phyloP scores from a whole-genome alignment of 768 basidiomycete species.

The Brasilioporus rufonigricans region DNA sequence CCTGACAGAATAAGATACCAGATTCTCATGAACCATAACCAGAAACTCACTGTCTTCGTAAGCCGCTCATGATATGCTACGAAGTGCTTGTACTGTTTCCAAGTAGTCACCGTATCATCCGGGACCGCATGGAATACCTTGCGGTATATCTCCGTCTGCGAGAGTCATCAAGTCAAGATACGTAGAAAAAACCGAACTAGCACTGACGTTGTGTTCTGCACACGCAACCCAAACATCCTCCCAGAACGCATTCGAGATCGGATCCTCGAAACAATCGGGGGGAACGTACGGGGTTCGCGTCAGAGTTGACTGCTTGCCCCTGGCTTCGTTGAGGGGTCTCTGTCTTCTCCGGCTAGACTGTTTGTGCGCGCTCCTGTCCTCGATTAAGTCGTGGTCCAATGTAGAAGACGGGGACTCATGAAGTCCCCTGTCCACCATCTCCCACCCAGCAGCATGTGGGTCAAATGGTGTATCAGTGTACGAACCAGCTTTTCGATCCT shows the following conservation, averaged over 20 bases:
- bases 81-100: slow-evolving; percentile 95
- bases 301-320: slow-evolving; percentile 57
- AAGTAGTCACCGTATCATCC: slow-evolving; percentile 89
- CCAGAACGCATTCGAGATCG: slow-evolving; percentile 86
- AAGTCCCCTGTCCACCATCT: slow-evolving; percentile 46
- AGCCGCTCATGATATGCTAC: slow-evolving; percentile 71
- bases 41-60: slow-evolving; percentile 56
- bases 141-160: slow-evolving; percentile 90
- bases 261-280: slow-evolving; percentile 82
- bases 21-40: not conserved
- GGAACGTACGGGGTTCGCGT: slow-evolving; percentile 71
- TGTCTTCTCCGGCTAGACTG: slow-evolving; percentile 56
- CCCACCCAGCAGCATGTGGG: slow-evolving; percentile 40
- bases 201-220: slow-evolving; percentile 83
- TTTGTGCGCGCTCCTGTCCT: slow-evolving; percentile 49
- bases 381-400: slow-evolving; percentile 41
- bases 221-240: slow-evolving; percentile 84
- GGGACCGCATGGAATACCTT: slow-evolving; percentile 94
- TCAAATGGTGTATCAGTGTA: slow-evolving; percentile 20
- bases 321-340: slow-evolving; percentile 54
- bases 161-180: slow-evolving; percentile 1
- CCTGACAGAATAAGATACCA: slow-evolving; percentile 32
- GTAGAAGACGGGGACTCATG: slow-evolving; percentile 48
- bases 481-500: slow-evolving; percentile 7
- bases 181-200: not conserved